These are phyloP conservation scores for Lecanicillium sp. DNA, from an alignment of 2,329 filamentous ascomycete genomes.

Conservation along the genomic window DNA sequence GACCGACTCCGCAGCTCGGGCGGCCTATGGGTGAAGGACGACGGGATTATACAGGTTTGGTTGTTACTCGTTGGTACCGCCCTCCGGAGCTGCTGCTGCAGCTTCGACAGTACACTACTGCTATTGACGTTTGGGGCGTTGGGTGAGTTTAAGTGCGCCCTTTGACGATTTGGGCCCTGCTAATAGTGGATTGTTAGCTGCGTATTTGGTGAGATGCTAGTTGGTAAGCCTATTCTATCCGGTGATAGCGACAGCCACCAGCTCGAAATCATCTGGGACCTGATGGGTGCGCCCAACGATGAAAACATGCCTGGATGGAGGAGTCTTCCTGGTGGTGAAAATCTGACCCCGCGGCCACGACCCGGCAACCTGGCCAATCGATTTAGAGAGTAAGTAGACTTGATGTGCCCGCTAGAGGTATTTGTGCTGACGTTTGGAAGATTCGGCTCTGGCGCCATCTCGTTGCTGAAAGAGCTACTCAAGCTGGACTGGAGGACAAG, in stretches of 20 bases:
- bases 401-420: neutral
- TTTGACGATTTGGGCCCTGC: constrained; percentile 1
- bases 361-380: constrained; percentile 59
- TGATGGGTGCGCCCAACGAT: constrained; percentile 84
- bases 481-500: constrained; percentile 82
- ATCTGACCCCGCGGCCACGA: constrained; percentile 53
- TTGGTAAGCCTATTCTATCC: constrained; percentile 83
- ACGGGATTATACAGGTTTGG: constrained; percentile 90
- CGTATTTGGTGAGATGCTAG: constrained; percentile 96
- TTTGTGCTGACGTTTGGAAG: constrained; percentile 26
- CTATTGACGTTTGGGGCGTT: constrained; percentile 97
- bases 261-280: constrained; percentile 85
- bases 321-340: constrained; percentile 71
- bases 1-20: constrained; percentile 66
- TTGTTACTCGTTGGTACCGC: constrained; percentile 95
- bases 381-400: constrained; percentile 59
- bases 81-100: constrained; percentile 88
- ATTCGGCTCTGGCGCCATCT: constrained; percentile 63
- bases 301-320: constrained; percentile 91
- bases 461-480: constrained; percentile 72
- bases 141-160: constrained; percentile 51
- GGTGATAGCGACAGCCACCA: constrained; percentile 86
- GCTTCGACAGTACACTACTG: constrained; percentile 86
- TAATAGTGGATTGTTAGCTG: constrained; percentile 48
- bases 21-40: constrained; percentile 75